Conservation (phyloP, 2,329 filamentous ascomycete genomes). For the Parasarocladium wereldwijsianum region DNA sequence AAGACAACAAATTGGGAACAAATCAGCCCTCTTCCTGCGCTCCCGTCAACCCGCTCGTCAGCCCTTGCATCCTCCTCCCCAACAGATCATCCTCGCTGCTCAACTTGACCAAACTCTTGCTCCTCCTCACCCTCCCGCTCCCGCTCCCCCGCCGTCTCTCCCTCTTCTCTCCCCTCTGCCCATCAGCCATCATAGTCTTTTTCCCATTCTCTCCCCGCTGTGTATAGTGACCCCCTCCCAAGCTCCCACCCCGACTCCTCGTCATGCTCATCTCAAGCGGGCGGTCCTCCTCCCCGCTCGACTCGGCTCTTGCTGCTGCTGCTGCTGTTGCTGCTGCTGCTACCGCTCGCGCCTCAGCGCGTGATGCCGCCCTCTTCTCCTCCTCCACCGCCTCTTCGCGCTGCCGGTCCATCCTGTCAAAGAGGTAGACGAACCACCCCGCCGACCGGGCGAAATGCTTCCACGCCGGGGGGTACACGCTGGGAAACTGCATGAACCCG, state of each 20-base stretch:
- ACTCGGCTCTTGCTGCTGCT: conserved; percentile 25
- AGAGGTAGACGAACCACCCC: conserved; percentile 69
- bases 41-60: conserved; percentile 38
- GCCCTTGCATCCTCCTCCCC: conserved; percentile 41
- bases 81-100: conserved; percentile 44
- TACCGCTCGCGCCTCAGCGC: conserved; percentile 16
- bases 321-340: conserved; percentile 1
- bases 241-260: conserved; percentile 18
- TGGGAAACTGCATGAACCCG: conserved; percentile 85
- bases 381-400: conserved; percentile 14
- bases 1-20: no score
- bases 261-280: conserved; percentile 70
- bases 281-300: conserved; percentile 62
- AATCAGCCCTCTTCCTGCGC: conserved; percentile 26
- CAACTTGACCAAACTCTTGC: conserved; percentile 35
- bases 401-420: conserved; percentile 33
- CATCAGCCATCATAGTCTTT: no score
- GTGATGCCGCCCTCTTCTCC: not conserved
- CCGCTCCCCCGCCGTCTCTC: conserved; percentile 10
- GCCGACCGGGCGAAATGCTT: conserved; percentile 68
- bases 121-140: conserved; percentile 20
- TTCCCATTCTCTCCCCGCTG: conserved; percentile 8
- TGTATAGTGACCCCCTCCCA: conserved; percentile 7
- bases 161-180: conserved; percentile 5
- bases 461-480: conserved; percentile 81